phyloP scores from a whole-genome alignment of 1,139 yeast species.

The Diutina pseudorugosa region DNA sequence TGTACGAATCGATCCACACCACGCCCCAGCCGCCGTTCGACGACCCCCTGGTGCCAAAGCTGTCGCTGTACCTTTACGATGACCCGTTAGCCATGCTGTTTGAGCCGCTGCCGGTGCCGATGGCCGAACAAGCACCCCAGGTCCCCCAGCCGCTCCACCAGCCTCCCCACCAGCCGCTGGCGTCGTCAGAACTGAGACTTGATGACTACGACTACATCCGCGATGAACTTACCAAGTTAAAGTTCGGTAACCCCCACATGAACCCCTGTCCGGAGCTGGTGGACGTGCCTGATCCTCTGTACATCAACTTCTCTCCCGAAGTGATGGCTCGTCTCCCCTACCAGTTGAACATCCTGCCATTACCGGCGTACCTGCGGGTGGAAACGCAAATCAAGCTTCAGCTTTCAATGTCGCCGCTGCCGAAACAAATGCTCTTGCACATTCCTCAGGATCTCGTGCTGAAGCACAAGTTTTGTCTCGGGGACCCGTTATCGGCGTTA shows the following conservation, averaged over 20 bases:
- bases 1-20: conserved; percentile 22
- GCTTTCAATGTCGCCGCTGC: conserved; percentile 58
- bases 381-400: conserved; percentile 87
- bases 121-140: neutral
- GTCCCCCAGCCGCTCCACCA: neutral
- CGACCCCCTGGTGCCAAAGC: conserved; percentile 15
- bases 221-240: conserved; percentile 39
- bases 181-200: neutral
- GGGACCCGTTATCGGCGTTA: conserved; percentile 30
- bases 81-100: neutral
- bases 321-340: conserved; percentile 42
- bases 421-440: conserved; percentile 58
- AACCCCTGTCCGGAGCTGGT: conserved; percentile 25
- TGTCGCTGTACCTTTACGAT: conserved; percentile 10
- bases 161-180: neutral
- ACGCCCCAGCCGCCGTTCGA: neutral
- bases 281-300: conserved; percentile 20
- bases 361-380: conserved; percentile 78
- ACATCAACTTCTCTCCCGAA: conserved; percentile 26
- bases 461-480: conserved; percentile 66
- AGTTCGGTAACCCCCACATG: conserved; percentile 40
- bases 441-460: conserved; percentile 81
- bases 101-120: neutral
- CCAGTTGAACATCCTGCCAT: conserved; percentile 41
- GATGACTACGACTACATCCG: conserved; percentile 36